Evolutionary conservation across 768 basidiomycete genomes (phyloP), one percentile per base, ranked within the genome.

Genomic region (Suillus clintonianus): DNA sequence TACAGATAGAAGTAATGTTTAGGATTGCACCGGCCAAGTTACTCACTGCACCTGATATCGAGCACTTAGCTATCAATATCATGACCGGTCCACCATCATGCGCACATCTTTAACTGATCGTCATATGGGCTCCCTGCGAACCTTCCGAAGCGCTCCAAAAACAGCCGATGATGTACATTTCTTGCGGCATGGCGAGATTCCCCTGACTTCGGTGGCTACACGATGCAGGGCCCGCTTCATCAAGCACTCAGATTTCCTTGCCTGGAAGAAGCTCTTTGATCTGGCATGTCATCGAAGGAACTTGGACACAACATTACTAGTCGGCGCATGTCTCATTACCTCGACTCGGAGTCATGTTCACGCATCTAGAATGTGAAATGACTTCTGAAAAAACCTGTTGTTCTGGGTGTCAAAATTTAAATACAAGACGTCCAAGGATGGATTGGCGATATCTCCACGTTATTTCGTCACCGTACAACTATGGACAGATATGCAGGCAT

Each of bases 401-500:
- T 51, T 30, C 15, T 10, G 5, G 27, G 27, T 9, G 17, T 51
- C 17, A 30, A 19, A 32, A 4, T 51, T 1, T 27, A 51, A 51
- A 17, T 30, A 51, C 30, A 51, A 51, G 30, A 11, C 50, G 9
- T 51, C 19, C 17, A 30, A 51, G 17, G 50, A 30, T 51, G 15
- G 4, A 51, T 51, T 8, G 27, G 17, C 30, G 17, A 50, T 15
- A 30, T 50, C 48, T 30, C 27, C 48, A 17, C 27, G 10, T 30
- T 30, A 5, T 50, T 30, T 50, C 24, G 9, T 17, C 48, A 10
- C 48, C 8, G 24, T 50, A 47, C 45, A 5, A 45, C 22, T 45
- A n/a, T 24, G 3, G 15, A 30, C 34, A 39, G 54, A 4, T 65
- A 43, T 37, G 3, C 66, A 30, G 80, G 80, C 32, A 77, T 81